These are phyloP conservation scores for Metarhizium robertsii DNA, from an alignment of 2,329 filamentous ascomycete genomes.

Conservation along the genomic window DNA sequence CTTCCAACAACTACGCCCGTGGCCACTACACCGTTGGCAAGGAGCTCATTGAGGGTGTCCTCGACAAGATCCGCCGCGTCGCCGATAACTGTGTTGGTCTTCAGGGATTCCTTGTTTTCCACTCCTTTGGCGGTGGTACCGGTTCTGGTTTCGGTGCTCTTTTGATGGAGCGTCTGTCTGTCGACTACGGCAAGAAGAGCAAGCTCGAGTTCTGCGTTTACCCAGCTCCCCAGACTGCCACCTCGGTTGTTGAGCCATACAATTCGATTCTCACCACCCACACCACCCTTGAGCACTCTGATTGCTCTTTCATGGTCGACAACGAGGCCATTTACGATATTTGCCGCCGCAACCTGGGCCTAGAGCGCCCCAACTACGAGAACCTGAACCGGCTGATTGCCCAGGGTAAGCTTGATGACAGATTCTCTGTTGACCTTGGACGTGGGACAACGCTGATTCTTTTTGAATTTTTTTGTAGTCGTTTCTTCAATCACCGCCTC, in stretches of 20 bases:
- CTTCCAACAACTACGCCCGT: slow-evolving; percentile 99
- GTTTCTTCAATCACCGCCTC: slow-evolving; percentile 98
- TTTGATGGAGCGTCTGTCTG: slow-evolving; percentile 96
- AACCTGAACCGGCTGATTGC: slow-evolving; percentile 98
- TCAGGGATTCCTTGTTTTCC: slow-evolving; percentile 98
- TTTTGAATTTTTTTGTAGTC: slow-evolving; percentile 40
- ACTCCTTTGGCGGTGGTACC: slow-evolving; percentile 98
- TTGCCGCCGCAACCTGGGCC: slow-evolving; percentile 93
- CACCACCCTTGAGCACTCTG: slow-evolving; percentile 97
- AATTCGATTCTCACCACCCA: slow-evolving; percentile 99
- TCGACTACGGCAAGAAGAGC: slow-evolving; percentile 99
- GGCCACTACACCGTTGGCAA: slow-evolving; percentile 99
- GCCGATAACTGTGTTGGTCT: slow-evolving; percentile 97
- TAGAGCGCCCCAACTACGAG: slow-evolving; percentile 96
- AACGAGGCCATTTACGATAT: slow-evolving; percentile 99
- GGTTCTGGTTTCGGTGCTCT: slow-evolving; percentile 97
- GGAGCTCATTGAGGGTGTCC: slow-evolving; percentile 95
- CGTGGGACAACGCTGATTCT: not conserved
- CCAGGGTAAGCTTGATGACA: slow-evolving; percentile 56
- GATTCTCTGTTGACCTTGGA: not conserved
- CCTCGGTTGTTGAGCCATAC: slow-evolving; percentile 98
- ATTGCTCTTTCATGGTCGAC: slow-evolving; percentile 99
- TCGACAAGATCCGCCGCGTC: slow-evolving; percentile 95
- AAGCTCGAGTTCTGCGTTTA: slow-evolving; percentile 99
- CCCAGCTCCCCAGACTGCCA: slow-evolving; percentile 92